Conservation (phyloP, 1,139 yeast genomes). For the Candida sp. region DNA sequence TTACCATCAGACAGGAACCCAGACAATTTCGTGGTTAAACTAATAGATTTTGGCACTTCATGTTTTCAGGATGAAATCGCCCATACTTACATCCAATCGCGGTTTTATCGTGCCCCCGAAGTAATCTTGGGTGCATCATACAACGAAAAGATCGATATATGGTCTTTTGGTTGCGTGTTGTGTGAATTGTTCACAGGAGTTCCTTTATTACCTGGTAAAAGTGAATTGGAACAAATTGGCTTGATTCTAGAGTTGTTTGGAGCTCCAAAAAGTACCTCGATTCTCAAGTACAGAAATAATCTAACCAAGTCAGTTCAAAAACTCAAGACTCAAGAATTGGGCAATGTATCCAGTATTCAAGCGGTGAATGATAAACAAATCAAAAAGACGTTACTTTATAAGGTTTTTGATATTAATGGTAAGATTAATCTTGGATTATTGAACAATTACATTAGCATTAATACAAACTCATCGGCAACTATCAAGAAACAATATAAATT, state of each 20-base stretch:
- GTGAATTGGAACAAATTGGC: slow-evolving; percentile 65
- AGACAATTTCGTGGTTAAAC: slow-evolving; percentile 35
- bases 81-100: slow-evolving; percentile 60
- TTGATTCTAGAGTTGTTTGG: slow-evolving; percentile 62
- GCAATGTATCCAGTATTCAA: slow-evolving; percentile 7
- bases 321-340: slow-evolving; percentile 11
- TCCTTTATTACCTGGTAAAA: slow-evolving; percentile 69
- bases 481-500: slow-evolving; percentile 23
- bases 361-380: slow-evolving; percentile 21
- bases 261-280: slow-evolving; percentile 42
- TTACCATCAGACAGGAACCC: slow-evolving; percentile 22
- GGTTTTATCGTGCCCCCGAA: slow-evolving; percentile 75
- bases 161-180: slow-evolving; percentile 75
- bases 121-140: slow-evolving; percentile 79
- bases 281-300: slow-evolving; percentile 20
- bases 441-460: slow-evolving; percentile 18
- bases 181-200: slow-evolving; percentile 64
- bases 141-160: slow-evolving; percentile 66
- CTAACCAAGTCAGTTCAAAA: slow-evolving; percentile 15
- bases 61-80: slow-evolving; percentile 44
- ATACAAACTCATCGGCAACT: slow-evolving; percentile 14
- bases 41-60: slow-evolving; percentile 69
- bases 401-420: slow-evolving; percentile 40
- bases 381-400: slow-evolving; percentile 30
- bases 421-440: slow-evolving; percentile 28